Percentiles rank a stretch among this genome's conserved stretches.
These are phyloP conservation scores for Candida rishiriensis DNA, from an alignment of 805 yeast genomes.

Conservation along the genomic window DNA sequence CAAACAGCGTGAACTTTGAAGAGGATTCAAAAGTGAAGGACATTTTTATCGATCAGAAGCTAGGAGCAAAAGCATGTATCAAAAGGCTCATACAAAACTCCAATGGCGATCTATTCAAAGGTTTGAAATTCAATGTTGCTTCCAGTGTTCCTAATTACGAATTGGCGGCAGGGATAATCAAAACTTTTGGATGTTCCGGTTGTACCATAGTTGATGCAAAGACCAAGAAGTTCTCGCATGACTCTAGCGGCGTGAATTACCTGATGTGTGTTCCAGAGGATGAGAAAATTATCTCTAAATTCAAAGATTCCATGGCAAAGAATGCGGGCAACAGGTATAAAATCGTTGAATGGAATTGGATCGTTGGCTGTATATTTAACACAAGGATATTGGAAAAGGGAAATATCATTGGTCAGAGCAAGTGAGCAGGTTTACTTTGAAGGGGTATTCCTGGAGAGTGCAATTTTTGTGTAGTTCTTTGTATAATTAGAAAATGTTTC, in stretches of 20 bases:
- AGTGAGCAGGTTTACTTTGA: not conserved
- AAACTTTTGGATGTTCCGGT: slow-evolving; percentile 48
- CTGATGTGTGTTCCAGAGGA: slow-evolving; percentile 29
- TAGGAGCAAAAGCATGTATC: slow-evolving; percentile 15
- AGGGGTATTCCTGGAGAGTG: too few species aligned
- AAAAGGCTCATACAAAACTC: slow-evolving; percentile 20
- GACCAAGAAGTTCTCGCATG: slow-evolving; percentile 13
- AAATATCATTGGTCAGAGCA: slow-evolving; percentile 15
- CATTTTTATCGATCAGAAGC: slow-evolving; percentile 27
- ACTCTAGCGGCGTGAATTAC: slow-evolving; percentile 17
- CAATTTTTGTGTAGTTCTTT: too few species aligned
- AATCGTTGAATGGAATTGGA: slow-evolving; percentile 63
- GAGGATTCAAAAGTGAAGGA: slow-evolving; percentile 29
- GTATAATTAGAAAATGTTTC: too few species aligned
- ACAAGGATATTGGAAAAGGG: slow-evolving; percentile 27
- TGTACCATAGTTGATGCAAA: slow-evolving; percentile 16
- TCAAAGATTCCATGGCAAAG: slow-evolving; percentile 16
- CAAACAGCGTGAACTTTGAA: slow-evolving; percentile 28
- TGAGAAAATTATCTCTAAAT: slow-evolving; percentile 26
- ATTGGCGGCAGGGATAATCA: slow-evolving; percentile 51
- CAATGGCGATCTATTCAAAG: slow-evolving; percentile 37
- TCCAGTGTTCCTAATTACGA: slow-evolving; percentile 57
- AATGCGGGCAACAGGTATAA: slow-evolving; percentile 21
- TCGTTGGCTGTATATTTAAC: slow-evolving; percentile 50
- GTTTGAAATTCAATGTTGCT: slow-evolving; percentile 50